Evolutionary conservation across 345 rosid species (phyloP), one percentile per base, ranked within the genome.

Genomic region (Melastoma malabathricum): DNA sequence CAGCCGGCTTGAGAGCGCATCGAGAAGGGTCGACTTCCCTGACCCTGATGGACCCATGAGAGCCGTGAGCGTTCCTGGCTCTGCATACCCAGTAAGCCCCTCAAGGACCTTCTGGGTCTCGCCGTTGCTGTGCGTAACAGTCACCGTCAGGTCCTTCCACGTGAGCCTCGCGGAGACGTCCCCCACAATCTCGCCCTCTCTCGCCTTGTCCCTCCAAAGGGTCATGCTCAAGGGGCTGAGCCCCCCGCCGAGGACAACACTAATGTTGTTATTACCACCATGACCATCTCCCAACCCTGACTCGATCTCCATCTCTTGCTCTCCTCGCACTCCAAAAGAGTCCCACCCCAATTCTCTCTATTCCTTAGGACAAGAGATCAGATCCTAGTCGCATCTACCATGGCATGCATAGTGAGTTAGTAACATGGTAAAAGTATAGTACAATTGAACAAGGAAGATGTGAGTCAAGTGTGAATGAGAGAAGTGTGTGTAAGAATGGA

Each of bases 21-120:
- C 97, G 15, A 89, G 97, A 43, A 89, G 77, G 52, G 95, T 89
- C 15, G 97, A 89, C 57, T 89, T 89, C 13, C 97, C 97, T 1
- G 95, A 89, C 25, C 97, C 95, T n/a, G 97, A 89, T 38, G 97
- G 97, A 0, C 97, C 97, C 95, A 89, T 89, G 23, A 89, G 83
- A 43, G 97, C 95, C 1, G 94, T 89, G 44, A 89, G 38, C 13
- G 75, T 59, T 13, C 95, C 97, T 10, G 97, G 97, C 68, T 89
- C 95, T 0, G 97, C 94, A 45, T 83, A 86, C 16, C 97, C 97
- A 3, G 87, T 86, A 4, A 89, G 78, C 43, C 84, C 87, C 48
- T 89, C 95, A 12, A 89, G 60, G 52, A 89, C 95, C 13, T 72
- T 83, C 49, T 89, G 95, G 2, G 82, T 74, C 72, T 76, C 88